phyloP scores from a whole-genome alignment of 495 filamentous ascomycete genomes.

The Penicilliopsis zonata region DNA sequence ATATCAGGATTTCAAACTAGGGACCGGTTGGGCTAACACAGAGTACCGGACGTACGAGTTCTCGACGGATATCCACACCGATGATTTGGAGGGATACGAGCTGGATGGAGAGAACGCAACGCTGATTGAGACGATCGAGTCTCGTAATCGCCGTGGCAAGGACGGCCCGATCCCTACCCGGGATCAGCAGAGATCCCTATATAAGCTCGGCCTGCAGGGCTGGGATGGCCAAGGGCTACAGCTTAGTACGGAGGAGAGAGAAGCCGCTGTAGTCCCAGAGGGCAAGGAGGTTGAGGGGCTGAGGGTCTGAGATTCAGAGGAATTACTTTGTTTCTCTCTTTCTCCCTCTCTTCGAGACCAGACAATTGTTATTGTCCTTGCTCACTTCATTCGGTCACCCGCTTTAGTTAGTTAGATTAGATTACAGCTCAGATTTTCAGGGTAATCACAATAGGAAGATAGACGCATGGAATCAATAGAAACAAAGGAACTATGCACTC shows the following conservation, averaged over 20 bases:
- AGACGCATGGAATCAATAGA: too few relatives aligned
- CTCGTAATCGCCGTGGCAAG: conserved; percentile 43
- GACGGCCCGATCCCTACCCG: conserved; percentile 19
- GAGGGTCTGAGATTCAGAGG: conserved; percentile 9
- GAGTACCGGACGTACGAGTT: conserved; percentile 72
- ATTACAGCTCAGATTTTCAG: too few relatives aligned
- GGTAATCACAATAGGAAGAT: too few relatives aligned
- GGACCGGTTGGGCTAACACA: conserved; percentile 77
- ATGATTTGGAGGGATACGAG: conserved; percentile 24
- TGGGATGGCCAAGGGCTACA: conserved; percentile 35
- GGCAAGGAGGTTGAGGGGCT: conserved; percentile 25
- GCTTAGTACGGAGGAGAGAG: conserved; percentile 27
- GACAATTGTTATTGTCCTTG: too few relatives aligned
- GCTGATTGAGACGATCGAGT: conserved; percentile 50
- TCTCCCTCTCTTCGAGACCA: neutral
- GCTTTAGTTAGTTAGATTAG: too few relatives aligned
- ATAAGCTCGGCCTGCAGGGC: conserved; percentile 27
- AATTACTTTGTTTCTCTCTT: conserved; percentile 2
- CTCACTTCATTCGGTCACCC: too few relatives aligned
- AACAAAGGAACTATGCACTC: too few relatives aligned
- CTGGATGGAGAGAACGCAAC: conserved; percentile 45
- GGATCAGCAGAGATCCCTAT: conserved; percentile 25
- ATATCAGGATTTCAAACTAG: conserved; percentile 13
- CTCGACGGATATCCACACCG: conserved; percentile 25
- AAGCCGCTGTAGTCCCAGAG: conserved; percentile 22